Conservation (phyloP, 768 basidiomycete genomes). For the Phaeolepiota aurea region DNA sequence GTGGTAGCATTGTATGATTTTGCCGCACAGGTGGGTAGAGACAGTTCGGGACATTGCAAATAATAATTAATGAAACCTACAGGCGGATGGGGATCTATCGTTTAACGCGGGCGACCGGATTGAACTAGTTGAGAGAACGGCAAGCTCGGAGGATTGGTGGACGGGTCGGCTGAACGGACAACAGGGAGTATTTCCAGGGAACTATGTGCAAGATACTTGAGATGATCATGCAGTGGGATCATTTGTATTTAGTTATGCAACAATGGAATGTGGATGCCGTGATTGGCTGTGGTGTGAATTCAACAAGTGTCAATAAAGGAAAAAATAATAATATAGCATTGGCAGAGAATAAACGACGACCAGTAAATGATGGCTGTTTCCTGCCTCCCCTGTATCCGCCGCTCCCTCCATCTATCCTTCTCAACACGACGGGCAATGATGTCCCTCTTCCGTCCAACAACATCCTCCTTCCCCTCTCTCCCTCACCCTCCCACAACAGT, state of each 20-base stretch:
- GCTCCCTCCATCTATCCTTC: conserved; percentile 14
- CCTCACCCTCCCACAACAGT: conserved; percentile 46
- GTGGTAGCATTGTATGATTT: conserved; percentile 96
- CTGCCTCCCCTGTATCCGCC: not conserved
- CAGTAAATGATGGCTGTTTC: too few relatives aligned
- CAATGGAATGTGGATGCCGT: conserved; percentile 13
- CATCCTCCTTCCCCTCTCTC: conserved; percentile 15
- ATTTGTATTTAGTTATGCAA: conserved; percentile 5
- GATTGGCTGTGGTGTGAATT: conserved; percentile 18
- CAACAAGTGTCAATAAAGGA: conserved; percentile 14
- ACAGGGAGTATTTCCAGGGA: conserved; percentile 87
- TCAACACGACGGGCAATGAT: conserved; percentile 54
- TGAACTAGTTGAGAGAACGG: conserved; percentile 78
- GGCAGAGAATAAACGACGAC: too few relatives aligned
- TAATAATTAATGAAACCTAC: not conserved
- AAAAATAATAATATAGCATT: conserved; percentile 4
- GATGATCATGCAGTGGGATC: conserved; percentile 3
- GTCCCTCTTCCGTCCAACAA: conserved; percentile 44
- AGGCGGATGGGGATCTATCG: conserved; percentile 88
- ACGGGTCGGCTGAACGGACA: conserved; percentile 78
- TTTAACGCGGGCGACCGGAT: conserved; percentile 88
- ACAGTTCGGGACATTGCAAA: conserved; percentile 2
- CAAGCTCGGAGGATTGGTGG: conserved; percentile 94
- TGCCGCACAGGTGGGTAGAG: conserved; percentile 60
- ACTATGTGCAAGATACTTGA: conserved; percentile 55